These are phyloP conservation scores for Phoenix dactylifera DNA, from an alignment of 176 grass and related monocot genomes.

Conservation along the genomic window DNA sequence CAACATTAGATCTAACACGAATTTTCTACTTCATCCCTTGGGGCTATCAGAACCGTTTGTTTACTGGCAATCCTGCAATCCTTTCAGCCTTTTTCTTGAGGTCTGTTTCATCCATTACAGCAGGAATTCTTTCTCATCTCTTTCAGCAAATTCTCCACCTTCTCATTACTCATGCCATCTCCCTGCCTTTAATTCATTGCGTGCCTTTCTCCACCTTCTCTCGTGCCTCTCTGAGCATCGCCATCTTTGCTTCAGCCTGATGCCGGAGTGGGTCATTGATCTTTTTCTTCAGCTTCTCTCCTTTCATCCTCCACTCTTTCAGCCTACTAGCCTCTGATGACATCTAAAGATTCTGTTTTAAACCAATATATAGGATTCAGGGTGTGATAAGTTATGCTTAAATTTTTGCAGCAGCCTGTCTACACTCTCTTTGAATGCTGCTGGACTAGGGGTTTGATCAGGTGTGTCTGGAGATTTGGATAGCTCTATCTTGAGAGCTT, in stretches of 20 bases:
- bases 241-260: background rate
- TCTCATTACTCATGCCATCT: background rate
- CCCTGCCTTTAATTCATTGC: background rate
- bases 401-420: conserved; percentile 14
- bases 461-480: conserved; percentile 3
- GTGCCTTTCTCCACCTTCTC: background rate
- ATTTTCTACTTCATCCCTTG: too few species aligned
- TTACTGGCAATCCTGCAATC: background rate
- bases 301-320: background rate
- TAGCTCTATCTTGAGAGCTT: conserved; percentile 16
- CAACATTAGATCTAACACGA: too few species aligned
- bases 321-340: conserved; percentile 4
- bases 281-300: conserved; percentile 13
- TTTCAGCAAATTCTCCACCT: background rate
- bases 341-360: conserved; percentile 17
- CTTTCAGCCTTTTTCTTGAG: background rate
- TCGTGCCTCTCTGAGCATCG: background rate
- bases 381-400: conserved; percentile 3
- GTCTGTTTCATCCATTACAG: background rate
- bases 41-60: background rate
- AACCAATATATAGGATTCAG: background rate
- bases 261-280: conserved; percentile 9
- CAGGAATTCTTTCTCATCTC: conserved; percentile 13
- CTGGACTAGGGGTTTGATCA: background rate
- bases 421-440: conserved; percentile 2